Base-by-base conservation (phyloP, 805 yeast species). In the Metschnikowia gruessii region DNA sequence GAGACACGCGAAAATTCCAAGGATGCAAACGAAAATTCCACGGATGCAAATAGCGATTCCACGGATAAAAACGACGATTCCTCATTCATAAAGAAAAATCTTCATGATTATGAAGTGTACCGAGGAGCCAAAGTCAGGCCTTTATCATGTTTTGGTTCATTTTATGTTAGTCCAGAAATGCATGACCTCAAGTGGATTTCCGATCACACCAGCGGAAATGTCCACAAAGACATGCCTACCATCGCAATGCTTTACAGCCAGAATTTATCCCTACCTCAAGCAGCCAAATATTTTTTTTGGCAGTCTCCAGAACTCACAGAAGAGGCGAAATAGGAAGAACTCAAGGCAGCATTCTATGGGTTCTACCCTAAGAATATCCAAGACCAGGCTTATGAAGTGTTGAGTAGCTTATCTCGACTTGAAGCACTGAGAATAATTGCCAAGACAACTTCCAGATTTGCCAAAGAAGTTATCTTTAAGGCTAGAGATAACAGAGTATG, bases 241-340 rank as follows among this genome's bases (percentile, higher is more conserved):
- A 31, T 40, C 15, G 31, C 43, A 16, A 40, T 40, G 37, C 22
- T 40, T 22, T 40, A 40, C n/a, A 40, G 31, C 21, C 37, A 40
- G 31, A 22, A 40, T 26, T 31, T 21, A 17, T 9, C 8, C 8
- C 31, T 40, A n/a, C 43, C 43, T 7, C 22, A 30, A 31, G 37
- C 18, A 10, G 43, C 43, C 3, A 15, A 9, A 31, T n/a, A 11
- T 5, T 40, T 40, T 21, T 16, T 40, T 21, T 2, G 29, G 7
- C 43, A 40, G 21, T 40, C 43, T 11, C 21, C 37, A 2, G 21
- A 32, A n/a, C 36, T 34, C 24, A 5, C 4, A 6, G 37, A 34
- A 17, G 37, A 34, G n/a, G 37, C 37, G 7, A 17, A 16, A 18
- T 34, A 26, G 37, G 37, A 34, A 34, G 18, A 18, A 19, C 8